Conservation (phyloP, 73 alveolate genomes). For the Tetrahymena thermophila region DNA sequence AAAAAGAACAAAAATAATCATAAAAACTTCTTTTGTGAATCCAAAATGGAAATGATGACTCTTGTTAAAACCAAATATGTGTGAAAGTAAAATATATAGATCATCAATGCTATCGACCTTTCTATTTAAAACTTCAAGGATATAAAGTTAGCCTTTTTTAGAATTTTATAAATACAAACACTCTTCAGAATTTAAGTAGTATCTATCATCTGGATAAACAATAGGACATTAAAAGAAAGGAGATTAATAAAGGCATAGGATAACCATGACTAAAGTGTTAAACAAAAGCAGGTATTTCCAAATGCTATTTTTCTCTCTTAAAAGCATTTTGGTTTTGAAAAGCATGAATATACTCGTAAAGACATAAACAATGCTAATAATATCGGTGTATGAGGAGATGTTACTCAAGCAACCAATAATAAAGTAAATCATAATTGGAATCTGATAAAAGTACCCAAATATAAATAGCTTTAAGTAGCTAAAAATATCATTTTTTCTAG, state of each 20-base stretch:
- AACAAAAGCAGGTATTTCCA: slow-evolving; percentile 25
- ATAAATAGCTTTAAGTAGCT: slow-evolving; percentile 25
- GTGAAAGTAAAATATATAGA: slow-evolving; percentile 19
- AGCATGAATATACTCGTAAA: slow-evolving; percentile 15
- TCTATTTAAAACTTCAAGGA: not conserved
- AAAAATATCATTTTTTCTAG: not conserved
- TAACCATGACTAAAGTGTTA: slow-evolving; percentile 28
- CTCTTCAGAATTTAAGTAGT: slow-evolving; percentile 15
- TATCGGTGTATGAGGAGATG: slow-evolving; percentile 34
- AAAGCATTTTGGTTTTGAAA: slow-evolving; percentile 27
- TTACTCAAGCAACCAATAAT: slow-evolving; percentile 23
- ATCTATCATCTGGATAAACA: slow-evolving; percentile 20
- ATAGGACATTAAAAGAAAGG: slow-evolving; percentile 41
- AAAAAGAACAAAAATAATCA: slow-evolving; percentile 27
- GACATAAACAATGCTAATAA: slow-evolving; percentile 23
- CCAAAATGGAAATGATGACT: slow-evolving; percentile 25
- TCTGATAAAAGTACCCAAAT: slow-evolving; percentile 34
- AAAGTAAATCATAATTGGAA: slow-evolving; percentile 22
- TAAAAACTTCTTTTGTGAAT: slow-evolving; percentile 20
- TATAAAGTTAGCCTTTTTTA: not conserved
- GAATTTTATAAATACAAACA: slow-evolving; percentile 1
- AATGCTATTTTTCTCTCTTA: slow-evolving; percentile 22
- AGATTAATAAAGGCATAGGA: slow-evolving; percentile 20
- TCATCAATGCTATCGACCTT: slow-evolving; percentile 12
- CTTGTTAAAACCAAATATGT: slow-evolving; percentile 22